Base-by-base conservation (phyloP, 192 early-diverging fungal species). In the Backusella australiensis region DNA sequence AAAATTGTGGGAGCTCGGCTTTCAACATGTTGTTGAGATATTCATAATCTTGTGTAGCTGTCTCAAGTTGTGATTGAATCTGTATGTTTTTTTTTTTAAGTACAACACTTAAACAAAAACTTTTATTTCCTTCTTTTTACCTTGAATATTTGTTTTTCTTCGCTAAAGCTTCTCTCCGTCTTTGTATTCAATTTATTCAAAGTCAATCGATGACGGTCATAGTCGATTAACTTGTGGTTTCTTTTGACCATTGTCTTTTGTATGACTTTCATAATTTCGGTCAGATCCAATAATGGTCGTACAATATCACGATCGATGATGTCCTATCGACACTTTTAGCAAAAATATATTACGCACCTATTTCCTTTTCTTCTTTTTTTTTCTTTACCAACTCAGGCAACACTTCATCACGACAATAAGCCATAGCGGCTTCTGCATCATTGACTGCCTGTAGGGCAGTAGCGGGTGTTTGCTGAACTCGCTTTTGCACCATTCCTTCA, bases 171-270 rank as follows among this genome's bases (percentile, higher is more conserved):
- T 52, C 80, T 78, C 17, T 89, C 88, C 52, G 88, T 84, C 78
- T 94, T 93, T 29, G 87, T 91, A 65, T 88, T 84, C 23, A 95
- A 75, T 80, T 97, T 98, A 68, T 91, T 88, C 52, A 97, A 82
- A 6, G 84, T 80, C 41, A 85, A 83, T 21, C 89, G 80, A 84
- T 91, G 91, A 34, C 98, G 91, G 79, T 99, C 98, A 81, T 94
- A 98, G 82, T 99, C 98, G 17, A 97, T 80, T 53, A 94, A 84
- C 84, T 99, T 99, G 83, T 96, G 96, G 35, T 90, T 85, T 32
- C 96, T 90, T 86, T 99, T 99, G 7, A 87, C 86, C 63, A 99
- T 94, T 17, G 94, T 89, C 76, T 91, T 93, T 77, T 90, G 90
- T 41, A 99, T 91, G 44, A 88, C 81, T 71, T 93, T 91, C 78